Conservation (phyloP, 2,329 filamentous ascomycete genomes). For the Thielaviopsis ethacetica region DNA sequence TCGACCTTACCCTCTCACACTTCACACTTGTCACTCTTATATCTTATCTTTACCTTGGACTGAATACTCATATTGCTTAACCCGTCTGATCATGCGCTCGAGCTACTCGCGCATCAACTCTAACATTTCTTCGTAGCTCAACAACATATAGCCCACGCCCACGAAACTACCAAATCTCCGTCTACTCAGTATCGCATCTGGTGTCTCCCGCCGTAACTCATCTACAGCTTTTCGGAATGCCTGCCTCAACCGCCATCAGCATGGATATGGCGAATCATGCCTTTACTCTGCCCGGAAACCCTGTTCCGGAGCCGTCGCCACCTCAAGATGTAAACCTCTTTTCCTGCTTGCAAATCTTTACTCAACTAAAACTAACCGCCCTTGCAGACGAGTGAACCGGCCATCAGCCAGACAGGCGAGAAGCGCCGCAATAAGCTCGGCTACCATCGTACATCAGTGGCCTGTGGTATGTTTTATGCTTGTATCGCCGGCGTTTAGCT, state of each 20-base stretch:
- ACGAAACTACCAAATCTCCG: too few species aligned
- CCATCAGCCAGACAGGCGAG: conserved; percentile 23
- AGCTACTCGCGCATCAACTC: too few species aligned
- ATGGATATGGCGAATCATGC: neutral
- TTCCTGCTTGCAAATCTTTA: conserved; percentile 18
- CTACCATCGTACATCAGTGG: conserved; percentile 88
- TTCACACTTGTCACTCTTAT: neutral
- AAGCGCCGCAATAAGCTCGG: conserved; percentile 75
- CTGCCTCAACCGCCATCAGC: neutral
- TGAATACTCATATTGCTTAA: too few species aligned
- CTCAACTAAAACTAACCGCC: conserved; percentile 15
- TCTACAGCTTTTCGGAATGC: neutral
- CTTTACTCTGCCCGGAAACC: neutral
- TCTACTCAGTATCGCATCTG: neutral
- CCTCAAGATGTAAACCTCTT: conserved; percentile 18
- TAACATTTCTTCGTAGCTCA: too few species aligned
- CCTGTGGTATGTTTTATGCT: conserved; percentile 61
- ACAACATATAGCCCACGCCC: too few species aligned
- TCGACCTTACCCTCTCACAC: too few species aligned
- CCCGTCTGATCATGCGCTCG: too few species aligned
- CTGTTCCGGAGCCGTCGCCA: neutral
- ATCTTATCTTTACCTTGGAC: neutral
- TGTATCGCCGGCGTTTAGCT: too few species aligned
- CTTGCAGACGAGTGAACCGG: neutral
- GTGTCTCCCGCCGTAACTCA: neutral